These are phyloP conservation scores for Akanthomyces muscarius DNA, from an alignment of 2,329 filamentous ascomycete species.

Conservation along the genomic window DNA sequence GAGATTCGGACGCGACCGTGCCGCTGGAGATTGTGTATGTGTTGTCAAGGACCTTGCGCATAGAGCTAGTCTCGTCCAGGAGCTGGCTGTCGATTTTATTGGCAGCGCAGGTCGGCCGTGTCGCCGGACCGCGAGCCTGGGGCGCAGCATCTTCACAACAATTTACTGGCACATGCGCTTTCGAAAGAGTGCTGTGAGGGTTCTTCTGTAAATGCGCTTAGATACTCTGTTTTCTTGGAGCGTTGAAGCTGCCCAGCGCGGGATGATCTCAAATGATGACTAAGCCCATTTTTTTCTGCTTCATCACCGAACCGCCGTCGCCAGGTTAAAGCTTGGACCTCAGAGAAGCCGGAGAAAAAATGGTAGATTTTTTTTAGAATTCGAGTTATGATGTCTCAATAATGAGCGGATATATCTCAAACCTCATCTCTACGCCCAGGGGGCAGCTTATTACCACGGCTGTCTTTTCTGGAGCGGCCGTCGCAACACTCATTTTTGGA, in stretches of 20 bases:
- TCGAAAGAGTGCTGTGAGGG: neutral
- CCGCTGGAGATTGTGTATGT: slow-evolving; percentile 27
- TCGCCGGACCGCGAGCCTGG: slow-evolving; percentile 35
- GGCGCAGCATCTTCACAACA: slow-evolving; percentile 30
- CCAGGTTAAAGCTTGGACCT: neutral
- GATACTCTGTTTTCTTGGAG: neutral
- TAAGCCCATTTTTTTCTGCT: slow-evolving; percentile 16
- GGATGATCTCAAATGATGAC: slow-evolving; percentile 15
- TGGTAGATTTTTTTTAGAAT: neutral
- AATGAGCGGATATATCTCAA: slow-evolving; percentile 44
- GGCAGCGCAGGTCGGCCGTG: slow-evolving; percentile 23
- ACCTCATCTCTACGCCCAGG: slow-evolving; percentile 42
- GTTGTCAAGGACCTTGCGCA: slow-evolving; percentile 27
- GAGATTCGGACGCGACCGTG: slow-evolving; percentile 32
- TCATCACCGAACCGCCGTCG: neutral
- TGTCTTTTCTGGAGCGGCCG: slow-evolving; percentile 57
- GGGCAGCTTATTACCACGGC: slow-evolving; percentile 69
- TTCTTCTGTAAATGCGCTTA: neutral
- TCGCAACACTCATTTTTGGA: slow-evolving; percentile 56
- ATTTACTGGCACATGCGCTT: neutral
- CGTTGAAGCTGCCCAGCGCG: neutral
- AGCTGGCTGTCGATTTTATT: slow-evolving; percentile 17
- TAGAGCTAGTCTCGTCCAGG: neutral
- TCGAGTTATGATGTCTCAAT: slow-evolving; percentile 20
- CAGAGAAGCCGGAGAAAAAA: neutral